A percentile compares a stretch with the other conserved stretches of the same genome.
These are phyloP conservation scores for Komagataella populi DNA, from an alignment of 805 yeast genomes.

Conservation along the genomic window DNA sequence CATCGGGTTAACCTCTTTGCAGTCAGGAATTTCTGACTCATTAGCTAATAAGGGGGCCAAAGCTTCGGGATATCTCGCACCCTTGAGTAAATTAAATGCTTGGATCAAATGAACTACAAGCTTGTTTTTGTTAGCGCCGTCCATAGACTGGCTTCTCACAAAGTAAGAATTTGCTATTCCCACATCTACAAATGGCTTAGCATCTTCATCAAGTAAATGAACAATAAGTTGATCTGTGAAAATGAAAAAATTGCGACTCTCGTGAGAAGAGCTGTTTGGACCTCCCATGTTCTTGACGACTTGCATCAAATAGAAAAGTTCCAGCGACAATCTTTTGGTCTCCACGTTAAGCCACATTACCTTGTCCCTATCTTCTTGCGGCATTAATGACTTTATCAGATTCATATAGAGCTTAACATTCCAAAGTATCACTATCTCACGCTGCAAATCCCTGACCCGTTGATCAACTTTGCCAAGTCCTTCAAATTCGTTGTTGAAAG, in stretches of 20 bases:
- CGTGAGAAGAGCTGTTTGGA: slow-evolving; percentile 5
- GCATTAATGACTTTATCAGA: slow-evolving; percentile 29
- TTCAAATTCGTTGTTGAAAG: slow-evolving; percentile 57
- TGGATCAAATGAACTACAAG: slow-evolving; percentile 52
- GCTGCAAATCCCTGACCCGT: slow-evolving; percentile 35
- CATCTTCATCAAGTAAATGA: slow-evolving; percentile 48
- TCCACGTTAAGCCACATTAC: slow-evolving; percentile 14
- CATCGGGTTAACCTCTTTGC: slow-evolving; percentile 61
- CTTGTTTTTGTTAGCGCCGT: slow-evolving; percentile 49
- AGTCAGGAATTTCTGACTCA: slow-evolving; percentile 1
- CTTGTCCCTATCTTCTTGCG: slow-evolving; percentile 10
- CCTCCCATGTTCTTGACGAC: slow-evolving; percentile 9
- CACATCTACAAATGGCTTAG: slow-evolving; percentile 57
- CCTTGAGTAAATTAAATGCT: slow-evolving; percentile 48
- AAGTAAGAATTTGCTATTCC: slow-evolving; percentile 50
- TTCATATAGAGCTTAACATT: slow-evolving; percentile 32
- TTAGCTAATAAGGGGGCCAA: slow-evolving; percentile 13
- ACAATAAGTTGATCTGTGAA: slow-evolving; percentile 57
- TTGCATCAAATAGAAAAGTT: slow-evolving; percentile 29
- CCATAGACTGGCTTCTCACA: slow-evolving; percentile 40
- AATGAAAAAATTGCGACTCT: slow-evolving; percentile 43
- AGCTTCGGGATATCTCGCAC: slow-evolving; percentile 57
- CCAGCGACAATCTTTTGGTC: slow-evolving; percentile 22
- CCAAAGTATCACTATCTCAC: slow-evolving; percentile 23
- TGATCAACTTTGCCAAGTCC: slow-evolving; percentile 36